Conservation (phyloP, 2,329 filamentous ascomycete species). For the Pseudopyricularia javanii region DNA sequence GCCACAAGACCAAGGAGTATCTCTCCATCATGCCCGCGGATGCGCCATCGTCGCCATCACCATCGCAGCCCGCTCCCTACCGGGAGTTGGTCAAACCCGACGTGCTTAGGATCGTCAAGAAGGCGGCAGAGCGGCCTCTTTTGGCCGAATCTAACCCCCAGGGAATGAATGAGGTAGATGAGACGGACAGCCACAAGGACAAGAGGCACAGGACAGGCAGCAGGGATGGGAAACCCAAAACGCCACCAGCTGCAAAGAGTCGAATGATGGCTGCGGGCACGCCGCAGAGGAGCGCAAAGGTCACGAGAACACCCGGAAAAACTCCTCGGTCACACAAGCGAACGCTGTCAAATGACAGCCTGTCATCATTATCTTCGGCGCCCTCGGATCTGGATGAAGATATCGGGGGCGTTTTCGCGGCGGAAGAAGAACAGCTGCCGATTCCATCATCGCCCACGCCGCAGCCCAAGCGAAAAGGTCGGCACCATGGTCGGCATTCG, state of each 20-base stretch:
- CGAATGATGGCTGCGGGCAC: slow-evolving; percentile 1
- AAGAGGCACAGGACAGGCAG: slow-evolving; percentile 18
- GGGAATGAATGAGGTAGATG: slow-evolving; percentile 9
- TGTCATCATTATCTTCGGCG: slow-evolving; percentile 21
- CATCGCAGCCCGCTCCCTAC: slow-evolving; percentile 37
- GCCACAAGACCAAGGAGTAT: slow-evolving; percentile 37
- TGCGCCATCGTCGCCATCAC: slow-evolving; percentile 27
- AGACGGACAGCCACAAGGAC: slow-evolving; percentile 12
- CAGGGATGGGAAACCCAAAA: slow-evolving; percentile 6
- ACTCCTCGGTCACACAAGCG: slow-evolving; percentile 10
- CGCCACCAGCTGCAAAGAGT: slow-evolving; percentile 6
- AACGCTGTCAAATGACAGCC: slow-evolving; percentile 13
- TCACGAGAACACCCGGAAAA: slow-evolving; percentile 3
- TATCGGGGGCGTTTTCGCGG: slow-evolving; percentile 5
- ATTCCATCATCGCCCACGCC: not conserved
- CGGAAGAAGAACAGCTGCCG: not conserved
- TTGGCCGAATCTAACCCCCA: not conserved
- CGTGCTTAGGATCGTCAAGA: slow-evolving; percentile 15
- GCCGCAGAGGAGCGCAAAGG: slow-evolving; percentile 3
- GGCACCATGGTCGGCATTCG: not conserved
- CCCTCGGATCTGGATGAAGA: slow-evolving; percentile 11
- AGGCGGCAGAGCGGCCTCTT: not conserved
- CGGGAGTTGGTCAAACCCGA: slow-evolving; percentile 30
- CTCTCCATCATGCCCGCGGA: slow-evolving; percentile 40
- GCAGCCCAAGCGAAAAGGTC: not conserved